phyloP scores from a whole-genome alignment of 495 filamentous ascomycete genomes.

The Sabuloglossum arenarium region DNA sequence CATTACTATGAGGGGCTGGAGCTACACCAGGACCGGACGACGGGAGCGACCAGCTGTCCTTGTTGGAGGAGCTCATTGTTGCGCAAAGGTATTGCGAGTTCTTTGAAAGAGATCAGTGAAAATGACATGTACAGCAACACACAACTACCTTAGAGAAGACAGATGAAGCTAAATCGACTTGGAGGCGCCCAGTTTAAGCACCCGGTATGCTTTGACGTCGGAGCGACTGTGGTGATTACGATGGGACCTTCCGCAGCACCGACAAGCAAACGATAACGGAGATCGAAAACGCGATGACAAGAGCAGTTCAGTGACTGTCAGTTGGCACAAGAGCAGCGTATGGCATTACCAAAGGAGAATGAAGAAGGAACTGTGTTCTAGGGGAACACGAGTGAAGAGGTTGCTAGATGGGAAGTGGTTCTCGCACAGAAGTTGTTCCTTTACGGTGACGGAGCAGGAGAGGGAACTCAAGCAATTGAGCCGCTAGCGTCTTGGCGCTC shows the following conservation, averaged over 20 bases:
- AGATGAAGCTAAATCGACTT: background rate
- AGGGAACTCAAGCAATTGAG: background rate
- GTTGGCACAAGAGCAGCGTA: background rate
- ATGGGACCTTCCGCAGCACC: background rate
- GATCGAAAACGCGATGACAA: background rate
- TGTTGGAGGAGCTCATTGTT: conserved; percentile 1
- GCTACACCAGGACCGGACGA: conserved; percentile 8
- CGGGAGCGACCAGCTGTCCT: conserved; percentile 1
- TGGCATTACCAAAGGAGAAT: background rate
- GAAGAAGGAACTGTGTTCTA: background rate
- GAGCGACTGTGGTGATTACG: background rate
- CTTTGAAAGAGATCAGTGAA: background rate
- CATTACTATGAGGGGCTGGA: conserved; percentile 10
- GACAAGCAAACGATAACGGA: background rate
- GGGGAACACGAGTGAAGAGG: background rate
- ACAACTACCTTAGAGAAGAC: background rate
- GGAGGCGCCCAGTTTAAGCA: background rate
- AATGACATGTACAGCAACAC: background rate
- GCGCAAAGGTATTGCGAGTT: background rate
- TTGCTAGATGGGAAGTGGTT: background rate
- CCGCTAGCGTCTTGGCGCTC: background rate
- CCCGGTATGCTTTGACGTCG: background rate
- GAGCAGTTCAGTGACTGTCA: background rate
- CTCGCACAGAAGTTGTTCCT: background rate
- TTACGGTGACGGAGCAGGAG: background rate